Base-by-base conservation (phyloP, 805 yeast genomes). In the Saccharomyces jurei region DNA sequence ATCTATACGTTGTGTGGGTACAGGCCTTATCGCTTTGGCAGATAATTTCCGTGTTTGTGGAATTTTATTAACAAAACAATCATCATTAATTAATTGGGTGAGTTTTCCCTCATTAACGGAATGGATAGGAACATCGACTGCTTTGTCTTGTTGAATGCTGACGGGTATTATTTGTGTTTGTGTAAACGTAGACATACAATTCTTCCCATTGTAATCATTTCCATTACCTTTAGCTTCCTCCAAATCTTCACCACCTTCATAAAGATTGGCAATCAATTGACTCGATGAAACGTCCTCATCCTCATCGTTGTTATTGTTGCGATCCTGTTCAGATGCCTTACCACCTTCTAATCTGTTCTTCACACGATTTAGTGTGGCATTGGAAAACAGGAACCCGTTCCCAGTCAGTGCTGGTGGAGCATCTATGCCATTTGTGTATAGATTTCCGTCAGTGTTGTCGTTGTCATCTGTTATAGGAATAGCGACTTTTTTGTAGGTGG, bases 381-480 rank as follows among this genome's bases (percentile, higher is more conserved):
- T 62, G 8, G 55, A 58, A 50, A 66, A 67, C 10, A 66, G 53
- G 46, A 66, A 65, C n/a, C 68, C 66, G 14, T 49, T 50, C 10
- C 63, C 65, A 3, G 54, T 32, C 6, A 60, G 46, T 26, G 49
- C 2, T 13, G 57, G 61, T 22, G 52, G 52, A 49, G 48, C 31
- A 27, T 5, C 51, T 50, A 14, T 48, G 47, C 2, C 26, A 48
- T 27, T 14, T 13, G 26, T 14, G 26, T 13, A 8, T 4, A 6
- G 6, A n/a, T 29, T n/a, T n/a, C 22, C 51, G 21, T 46, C 50
- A 17, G 49, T 56, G 30, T 56, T 51, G 28, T 50, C 57, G 4
- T 50, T 50, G 26, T 57, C 56, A 46, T 54, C 49, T 50, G 50
- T 10, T 10, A 47, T 36, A 28, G 31, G 49, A 30, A 53, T 58